These are phyloP conservation scores for Xylariaceae sp. DNA, from an alignment of 2,329 filamentous ascomycete genomes.

Conservation along the genomic window DNA sequence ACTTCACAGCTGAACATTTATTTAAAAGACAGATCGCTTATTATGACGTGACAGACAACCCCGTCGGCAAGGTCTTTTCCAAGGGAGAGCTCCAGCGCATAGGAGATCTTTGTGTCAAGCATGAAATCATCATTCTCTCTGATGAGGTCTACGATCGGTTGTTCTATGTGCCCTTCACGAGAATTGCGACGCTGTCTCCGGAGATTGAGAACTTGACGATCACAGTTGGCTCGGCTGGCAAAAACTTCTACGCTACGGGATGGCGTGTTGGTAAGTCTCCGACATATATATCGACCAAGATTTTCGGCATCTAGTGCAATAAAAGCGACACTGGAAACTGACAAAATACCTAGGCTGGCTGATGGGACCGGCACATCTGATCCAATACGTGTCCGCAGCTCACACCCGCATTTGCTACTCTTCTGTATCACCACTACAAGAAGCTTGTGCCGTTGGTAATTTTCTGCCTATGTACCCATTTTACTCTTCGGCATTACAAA, in stretches of 20 bases:
- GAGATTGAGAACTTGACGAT: constrained; percentile 88
- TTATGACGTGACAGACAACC: constrained; percentile 72
- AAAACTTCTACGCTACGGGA: constrained; percentile 97
- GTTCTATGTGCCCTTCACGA: constrained; percentile 93
- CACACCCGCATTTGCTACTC: constrained; percentile 97
- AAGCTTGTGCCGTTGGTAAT: constrained; percentile 82
- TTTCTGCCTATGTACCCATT: constrained; percentile 10
- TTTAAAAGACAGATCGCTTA: constrained; percentile 19
- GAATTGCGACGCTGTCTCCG: constrained; percentile 87
- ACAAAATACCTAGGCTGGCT: constrained; percentile 69
- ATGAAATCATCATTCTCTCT: constrained; percentile 92
- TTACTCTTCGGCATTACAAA: not conserved
- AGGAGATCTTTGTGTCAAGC: constrained; percentile 86
- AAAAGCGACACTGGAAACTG: not conserved
- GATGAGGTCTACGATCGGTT: constrained; percentile 95
- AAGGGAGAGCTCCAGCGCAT: constrained; percentile 83
- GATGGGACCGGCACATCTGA: constrained; percentile 85
- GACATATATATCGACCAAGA: not conserved
- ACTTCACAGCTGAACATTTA: not conserved
- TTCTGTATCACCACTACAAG: constrained; percentile 90
- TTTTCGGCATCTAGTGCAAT: not conserved
- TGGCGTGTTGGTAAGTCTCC: constrained; percentile 76
- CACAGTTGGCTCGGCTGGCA: constrained; percentile 94
- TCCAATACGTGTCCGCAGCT: constrained; percentile 89
- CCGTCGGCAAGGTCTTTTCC: constrained; percentile 94